Base-by-base conservation (phyloP, 306 rosid species). In the Sicyos baderoa region DNA sequence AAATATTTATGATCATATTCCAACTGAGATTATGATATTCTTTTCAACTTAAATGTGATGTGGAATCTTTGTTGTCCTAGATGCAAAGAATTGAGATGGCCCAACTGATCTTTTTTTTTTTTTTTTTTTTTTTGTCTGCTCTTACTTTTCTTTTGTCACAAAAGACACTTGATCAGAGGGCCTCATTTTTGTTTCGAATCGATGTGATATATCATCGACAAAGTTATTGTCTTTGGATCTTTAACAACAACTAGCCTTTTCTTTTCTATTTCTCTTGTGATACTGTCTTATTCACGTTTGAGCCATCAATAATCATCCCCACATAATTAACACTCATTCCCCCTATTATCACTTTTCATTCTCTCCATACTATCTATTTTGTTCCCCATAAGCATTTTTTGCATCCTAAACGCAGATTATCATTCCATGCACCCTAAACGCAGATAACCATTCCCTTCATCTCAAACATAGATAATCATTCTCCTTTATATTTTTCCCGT, bases 1-100 rank as follows among this genome's bases (percentile, higher is more conserved):
- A 67, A 62, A 25, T 54, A 67, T 72, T 72, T 7, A 49, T 71
- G 72, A 70, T 62, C 76, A 75, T 71, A 57, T 72, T 72, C 56
- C 59, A 53, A 69, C 61, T 52, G 71, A 61, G 72, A 51, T 72
- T 55, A 76, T 23, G 50, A 45, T 76, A 63, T 76, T 60, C 69
- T 48, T 59, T 54, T 74, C 76, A 54, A 54, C 77, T 74, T 48
- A 71, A 63, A 54, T 74, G 62, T 68, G 72, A 76, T 79, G 62
- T 48, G 40, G 76, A 68, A 71, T 76, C 73, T 19, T 61, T 72
- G 11, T 23, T 51, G 52, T 54, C 32, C 50, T 42, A 8, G 71
- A 55, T 48, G 73, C 54, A 29, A 54, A 55, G 71, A 44, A 47
- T 35, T 57, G 32, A 53, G 16, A 45, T 56, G 27, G 10, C 54